Percentiles rank a stretch among this genome's conserved stretches.
Conservation (phyloP, 2,329 filamentous ascomycete species). For the Fragosphaeria purpurea region DNA sequence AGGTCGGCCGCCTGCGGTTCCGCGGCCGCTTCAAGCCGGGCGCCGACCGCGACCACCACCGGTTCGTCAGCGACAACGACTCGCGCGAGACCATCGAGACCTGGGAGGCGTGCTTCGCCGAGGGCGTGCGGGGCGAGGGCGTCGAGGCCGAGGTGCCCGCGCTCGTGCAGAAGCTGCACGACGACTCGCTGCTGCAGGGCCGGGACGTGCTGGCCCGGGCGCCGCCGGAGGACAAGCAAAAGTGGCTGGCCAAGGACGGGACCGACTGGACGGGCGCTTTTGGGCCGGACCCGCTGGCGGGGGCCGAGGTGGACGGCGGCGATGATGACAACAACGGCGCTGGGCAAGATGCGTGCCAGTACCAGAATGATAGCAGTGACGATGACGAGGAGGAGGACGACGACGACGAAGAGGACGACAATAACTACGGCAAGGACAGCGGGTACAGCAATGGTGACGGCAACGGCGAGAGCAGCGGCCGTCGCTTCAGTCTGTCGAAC, state of each 20-base stretch:
- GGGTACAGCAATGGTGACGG: not conserved
- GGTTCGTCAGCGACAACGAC: slow-evolving; percentile 78
- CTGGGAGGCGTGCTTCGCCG: slow-evolving; percentile 84
- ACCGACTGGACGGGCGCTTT: slow-evolving; percentile 84
- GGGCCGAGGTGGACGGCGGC: slow-evolving; percentile 13
- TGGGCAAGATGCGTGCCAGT: too few species aligned
- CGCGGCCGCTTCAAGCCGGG: slow-evolving; percentile 76
- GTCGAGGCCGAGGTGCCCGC: slow-evolving; percentile 67
- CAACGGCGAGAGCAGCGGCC: not conserved
- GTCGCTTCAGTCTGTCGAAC: not conserved
- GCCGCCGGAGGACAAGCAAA: slow-evolving; percentile 59
- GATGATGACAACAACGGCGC: slow-evolving; percentile 18
- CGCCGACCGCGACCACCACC: slow-evolving; percentile 75
- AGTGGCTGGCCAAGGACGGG: slow-evolving; percentile 70
- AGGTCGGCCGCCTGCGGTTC: slow-evolving; percentile 76
- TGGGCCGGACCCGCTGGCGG: slow-evolving; percentile 46
- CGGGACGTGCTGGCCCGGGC: slow-evolving; percentile 71
- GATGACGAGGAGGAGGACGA: slow-evolving; percentile 4
- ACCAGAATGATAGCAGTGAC: not conserved
- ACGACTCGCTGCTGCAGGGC: slow-evolving; percentile 67
- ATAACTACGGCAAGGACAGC: not conserved
- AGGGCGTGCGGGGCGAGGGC: slow-evolving; percentile 66
- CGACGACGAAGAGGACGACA: not conserved
- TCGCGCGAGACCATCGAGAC: slow-evolving; percentile 87
- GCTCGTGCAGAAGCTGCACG: slow-evolving; percentile 64